A percentile compares a stretch with the other conserved stretches of the same genome.
Conservation (phyloP, 495 filamentous ascomycete species). For the Podospora pseudocomata region DNA sequence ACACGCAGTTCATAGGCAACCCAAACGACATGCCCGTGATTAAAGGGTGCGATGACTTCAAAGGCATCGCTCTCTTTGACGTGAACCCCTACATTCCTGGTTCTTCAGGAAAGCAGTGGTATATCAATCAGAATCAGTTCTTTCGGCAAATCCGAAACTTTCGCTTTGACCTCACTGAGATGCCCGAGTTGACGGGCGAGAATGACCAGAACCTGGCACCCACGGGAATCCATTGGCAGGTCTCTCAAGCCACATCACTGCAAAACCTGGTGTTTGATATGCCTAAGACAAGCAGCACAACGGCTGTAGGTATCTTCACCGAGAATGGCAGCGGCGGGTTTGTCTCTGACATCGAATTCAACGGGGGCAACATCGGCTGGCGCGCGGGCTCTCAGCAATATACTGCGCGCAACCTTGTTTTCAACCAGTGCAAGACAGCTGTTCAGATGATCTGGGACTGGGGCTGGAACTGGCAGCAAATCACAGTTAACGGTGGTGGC, state of each 20-base stretch:
- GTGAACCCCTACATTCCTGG: constrained; percentile 64
- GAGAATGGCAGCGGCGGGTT: constrained; percentile 88
- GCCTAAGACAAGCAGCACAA: background rate
- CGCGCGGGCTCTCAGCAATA: constrained; percentile 90
- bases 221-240: constrained; percentile 86
- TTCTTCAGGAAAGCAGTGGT: constrained; percentile 29
- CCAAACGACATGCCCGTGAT: constrained; percentile 58
- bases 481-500: constrained; percentile 69
- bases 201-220: constrained; percentile 21
- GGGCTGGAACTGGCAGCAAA: constrained; percentile 76
- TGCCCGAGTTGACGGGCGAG: background rate
- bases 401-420: constrained; percentile 78
- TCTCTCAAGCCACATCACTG: constrained; percentile 86
- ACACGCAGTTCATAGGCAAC: constrained; percentile 73
- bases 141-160: constrained; percentile 92
- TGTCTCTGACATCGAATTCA: constrained; percentile 78
- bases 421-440: constrained; percentile 77
- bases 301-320: constrained; percentile 72
- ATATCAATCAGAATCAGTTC: constrained; percentile 53
- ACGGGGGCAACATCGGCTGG: constrained; percentile 74
- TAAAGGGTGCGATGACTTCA: constrained; percentile 63
- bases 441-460: constrained; percentile 90
- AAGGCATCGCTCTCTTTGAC: constrained; percentile 78
- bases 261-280: constrained; percentile 66
- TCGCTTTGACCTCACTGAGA: constrained; percentile 71